Conservation (phyloP, 441 rosid species). For the Euphorbia schlechtendalii region DNA sequence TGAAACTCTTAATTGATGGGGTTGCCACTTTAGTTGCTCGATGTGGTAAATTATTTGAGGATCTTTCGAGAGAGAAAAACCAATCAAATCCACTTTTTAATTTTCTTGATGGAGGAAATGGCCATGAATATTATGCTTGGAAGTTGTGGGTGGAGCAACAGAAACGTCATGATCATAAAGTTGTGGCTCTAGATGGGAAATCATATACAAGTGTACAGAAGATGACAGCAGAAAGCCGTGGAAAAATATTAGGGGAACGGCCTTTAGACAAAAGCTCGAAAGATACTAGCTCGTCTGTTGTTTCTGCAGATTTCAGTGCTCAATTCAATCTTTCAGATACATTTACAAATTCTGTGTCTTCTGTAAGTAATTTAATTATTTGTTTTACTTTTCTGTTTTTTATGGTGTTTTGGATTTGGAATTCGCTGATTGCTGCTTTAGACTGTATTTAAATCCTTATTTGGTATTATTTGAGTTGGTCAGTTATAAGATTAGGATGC, state of each 20-base stretch:
- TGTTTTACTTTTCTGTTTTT: conserved; percentile 8
- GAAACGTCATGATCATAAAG: conserved; percentile 52
- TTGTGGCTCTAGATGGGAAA: conserved; percentile 47
- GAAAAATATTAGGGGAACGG: conserved; percentile 79
- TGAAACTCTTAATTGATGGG: conserved; percentile 77
- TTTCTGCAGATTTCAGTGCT: conserved; percentile 52
- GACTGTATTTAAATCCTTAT: conserved; percentile 8
- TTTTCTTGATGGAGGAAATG: conserved; percentile 83
- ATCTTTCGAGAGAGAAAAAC: conserved; percentile 90
- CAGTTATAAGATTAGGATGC: conserved; percentile 9
- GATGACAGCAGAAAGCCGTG: conserved; percentile 89
- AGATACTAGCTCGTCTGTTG: conserved; percentile 38
- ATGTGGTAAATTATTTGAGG: conserved; percentile 89
- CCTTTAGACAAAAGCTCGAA: conserved; percentile 68
- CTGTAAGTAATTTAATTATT: conserved; percentile 45
- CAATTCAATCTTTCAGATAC: conserved; percentile 77
- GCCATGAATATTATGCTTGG: conserved; percentile 71
- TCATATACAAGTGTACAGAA: conserved; percentile 38
- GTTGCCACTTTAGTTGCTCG: conserved; percentile 89
- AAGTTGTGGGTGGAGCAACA: conserved; percentile 87
- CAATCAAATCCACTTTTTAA: conserved; percentile 73
- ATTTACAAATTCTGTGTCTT: conserved; percentile 62
- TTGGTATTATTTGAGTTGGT: conserved; percentile 1
- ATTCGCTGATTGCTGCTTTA: conserved; percentile 9
- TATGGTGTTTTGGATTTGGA: not conserved